Base-by-base conservation (phyloP, 495 filamentous ascomycete genomes). In the Penicillium ucsense region DNA sequence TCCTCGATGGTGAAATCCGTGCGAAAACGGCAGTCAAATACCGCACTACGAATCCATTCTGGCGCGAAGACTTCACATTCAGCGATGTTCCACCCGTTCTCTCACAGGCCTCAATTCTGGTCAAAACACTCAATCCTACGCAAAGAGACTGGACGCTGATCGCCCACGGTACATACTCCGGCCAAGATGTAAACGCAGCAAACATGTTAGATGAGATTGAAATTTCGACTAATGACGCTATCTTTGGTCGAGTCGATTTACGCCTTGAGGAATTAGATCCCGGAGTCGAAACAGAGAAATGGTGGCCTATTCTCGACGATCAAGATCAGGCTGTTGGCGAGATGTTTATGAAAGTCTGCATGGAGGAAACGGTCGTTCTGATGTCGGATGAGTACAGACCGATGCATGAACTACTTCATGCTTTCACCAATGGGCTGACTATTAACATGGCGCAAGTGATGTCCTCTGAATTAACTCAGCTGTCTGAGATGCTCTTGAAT, bases 11-110 rank as follows among this genome's bases (percentile, higher is more conserved):
- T 8, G 89, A 97, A 55, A 79, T 91, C 32, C 78, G 91, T 46
- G 87, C 87, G 10, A 83, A 87, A 51, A 96, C 92, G 7, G 83
- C 84, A 29, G 82, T 86, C 20, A 90, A 90, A 64, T 74, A 77
- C 48, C 85, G 88, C 46, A 90, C 85, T 9, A 80, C 78, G 43
- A 88, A 82, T 57, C 92, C 89, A 0, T 95, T 97, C 53, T 99
- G 94, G 92, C 76, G 89, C 31, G 92, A 97, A 69, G 89, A 91
- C 37, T 90, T 88, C 55, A 80, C 85, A 40, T 95, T 96, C 58
- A 68, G 71, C 36, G 90, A 96, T 65, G 74, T 98, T 10, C 89
- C 92, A 3, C 75, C 87, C 0, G 76, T 86, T 6, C 61, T 94
- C 35, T 89, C 86, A 6, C 86, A 80, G 56, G 77, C 86, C 6